Evolutionary conservation across 1,284 basidiomycete species (phyloP), one percentile per base, ranked within the genome.

Genomic region (Mycosarcoma mackinlayi): DNA sequence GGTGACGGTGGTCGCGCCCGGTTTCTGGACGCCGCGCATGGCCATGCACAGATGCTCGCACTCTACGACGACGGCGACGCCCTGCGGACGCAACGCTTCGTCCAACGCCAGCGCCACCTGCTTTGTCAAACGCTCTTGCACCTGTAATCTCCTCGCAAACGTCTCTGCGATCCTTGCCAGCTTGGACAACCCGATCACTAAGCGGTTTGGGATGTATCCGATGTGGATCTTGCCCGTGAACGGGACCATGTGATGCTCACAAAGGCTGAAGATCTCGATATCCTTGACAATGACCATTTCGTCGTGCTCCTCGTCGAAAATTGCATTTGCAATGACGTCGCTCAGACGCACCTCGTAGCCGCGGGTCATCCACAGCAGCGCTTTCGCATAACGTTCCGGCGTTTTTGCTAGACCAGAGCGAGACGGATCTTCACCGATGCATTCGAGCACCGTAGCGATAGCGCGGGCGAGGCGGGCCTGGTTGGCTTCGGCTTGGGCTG

Each of bases 201-300:
- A 89, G 74, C 91, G 89, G 84, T 96, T 96, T 31, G 96, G 96
- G 70, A 99, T 96, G 84, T 99, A 99, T 0, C 91, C 95, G 13
- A 82, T 80, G 47, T 81, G 79, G 47, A 82, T 80, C 62, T 97
- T 98, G 77, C 96, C 96, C 25, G 91, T 94, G 85, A 99, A 98
- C 1, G 96, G 96, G 28, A 99, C 95, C 73, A 99, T 87, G 84
- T 99, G 96, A 82, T 99, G 96, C 85, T 99, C 96, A 85, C 96
- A 99, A 51, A 99, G 85, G 78, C 92, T 94, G 57, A 93, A 97
- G 66, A 99, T 91, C 83, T 97, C 93, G 78, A 99, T 98, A 83
- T 99, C 94, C 63, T 92, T 89, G 46, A 99, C 96, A 68, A 99
- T 90, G 52, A 99, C 95, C 94, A 99, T 96, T 84, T 99, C 96